Evolutionary conservation across 345 rosid species (phyloP), one percentile per base, ranked within the genome.

Genomic region (Gossypium thurberi): DNA sequence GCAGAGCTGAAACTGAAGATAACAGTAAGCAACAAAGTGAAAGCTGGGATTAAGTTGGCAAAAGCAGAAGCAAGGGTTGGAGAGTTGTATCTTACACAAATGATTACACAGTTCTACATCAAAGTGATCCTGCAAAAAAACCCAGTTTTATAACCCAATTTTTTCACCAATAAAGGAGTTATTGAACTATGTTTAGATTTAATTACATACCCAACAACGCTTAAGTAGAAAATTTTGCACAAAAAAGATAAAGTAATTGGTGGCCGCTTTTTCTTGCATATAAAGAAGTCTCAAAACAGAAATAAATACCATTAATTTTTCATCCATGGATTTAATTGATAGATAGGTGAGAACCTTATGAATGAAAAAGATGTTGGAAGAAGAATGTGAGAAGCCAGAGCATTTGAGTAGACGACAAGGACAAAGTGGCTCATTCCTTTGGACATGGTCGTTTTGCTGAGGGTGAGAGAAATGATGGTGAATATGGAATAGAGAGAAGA

Each of bases 1-100:
- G 0, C 0, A 55, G 59, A 55, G 25, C 63, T 43, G 57, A 77
- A 88, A 90, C 90, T 84, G 85, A 84, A 88, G 78, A 82, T 61
- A 42, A 82, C 82, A 70, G 88, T 87, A 17, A 86, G 84, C 76
- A 83, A 64, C 75, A 88, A 86, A 70, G 88, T 88, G 65, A 83
- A 81, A 73, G 88, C 86, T 13, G 87, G 90, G 55, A 83, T 13
- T 53, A 86, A 73, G 72, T 86, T 86, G 74, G 44, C 37, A 33
- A 83, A 74, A 56, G 90, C 85, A 74, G 88, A 84, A 43, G 60
- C 87, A 70, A 88, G 87, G 11, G 90, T 82, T 5, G 88, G 92
- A 65, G 88, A 84, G 70, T 83, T 83, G 76, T 80, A 86, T 79
- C 71, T 79, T 57, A 88, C 51, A 50, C 87, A 88, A 25, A 88